These are phyloP conservation scores for Ustilago trichophora DNA, from an alignment of 1,284 basidiomycete species.

Conservation along the genomic window DNA sequence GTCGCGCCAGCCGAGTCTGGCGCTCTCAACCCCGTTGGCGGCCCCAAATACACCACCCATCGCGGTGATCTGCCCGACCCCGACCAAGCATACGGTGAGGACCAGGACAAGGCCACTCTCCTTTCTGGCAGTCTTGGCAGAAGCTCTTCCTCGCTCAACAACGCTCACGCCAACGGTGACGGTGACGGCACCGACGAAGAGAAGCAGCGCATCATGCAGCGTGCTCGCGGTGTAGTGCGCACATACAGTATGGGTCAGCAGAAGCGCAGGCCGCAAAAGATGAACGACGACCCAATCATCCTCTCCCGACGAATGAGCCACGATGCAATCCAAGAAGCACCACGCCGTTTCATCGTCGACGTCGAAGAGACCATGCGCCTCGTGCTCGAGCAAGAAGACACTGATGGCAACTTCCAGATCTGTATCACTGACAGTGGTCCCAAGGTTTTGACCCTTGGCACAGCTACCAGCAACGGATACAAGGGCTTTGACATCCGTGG, in stretches of 20 bases:
- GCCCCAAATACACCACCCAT: constrained; percentile 26
- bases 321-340: constrained; percentile 68
- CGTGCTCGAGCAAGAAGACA: constrained; percentile 96
- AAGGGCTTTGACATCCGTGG: constrained; percentile 78
- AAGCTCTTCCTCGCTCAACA: constrained; percentile 16
- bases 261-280: constrained; percentile 55
- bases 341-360: constrained; percentile 82
- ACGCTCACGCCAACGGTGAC: constrained; percentile 1
- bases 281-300: constrained; percentile 63
- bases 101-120: constrained; percentile 40
- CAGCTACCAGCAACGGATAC: constrained; percentile 96
- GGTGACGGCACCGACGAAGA: constrained; percentile 16
- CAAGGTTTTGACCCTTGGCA: constrained; percentile 93
- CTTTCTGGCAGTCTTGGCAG: constrained; percentile 26
- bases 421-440: constrained; percentile 95
- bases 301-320: constrained; percentile 63
- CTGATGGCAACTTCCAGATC: constrained; percentile 93
- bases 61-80: constrained; percentile 26
- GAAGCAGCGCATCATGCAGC: constrained; percentile 35
- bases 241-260: constrained; percentile 64
- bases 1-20: neutral
- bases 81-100: constrained; percentile 36
- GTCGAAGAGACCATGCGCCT: constrained; percentile 98
- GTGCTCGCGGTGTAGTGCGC: constrained; percentile 52
- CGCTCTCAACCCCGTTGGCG: constrained; percentile 14